Evolutionary conservation across 164 flowering plant genomes (phyloP), one percentile per base, ranked within the genome.

Genomic region (Vitis labrusca): DNA sequence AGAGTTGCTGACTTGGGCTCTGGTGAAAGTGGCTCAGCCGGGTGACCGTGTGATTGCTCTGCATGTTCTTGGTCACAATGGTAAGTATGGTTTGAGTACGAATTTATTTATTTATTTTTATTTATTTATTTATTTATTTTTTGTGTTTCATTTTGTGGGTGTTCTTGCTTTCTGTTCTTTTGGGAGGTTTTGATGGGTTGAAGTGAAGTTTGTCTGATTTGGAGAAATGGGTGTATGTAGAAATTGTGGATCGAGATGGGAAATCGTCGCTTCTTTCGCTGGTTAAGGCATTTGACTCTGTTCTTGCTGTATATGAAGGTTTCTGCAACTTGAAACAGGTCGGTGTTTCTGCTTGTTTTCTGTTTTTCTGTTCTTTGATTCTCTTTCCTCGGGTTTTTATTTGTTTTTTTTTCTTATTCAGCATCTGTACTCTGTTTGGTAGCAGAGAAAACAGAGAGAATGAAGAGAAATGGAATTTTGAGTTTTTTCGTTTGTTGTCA

Each of bases 271-370:
- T 91, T 17, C 76, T 96, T 27, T 85, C 96, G 14, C 85, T 93
- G 30, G 90, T 90, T 59, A 91, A 89, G 71, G 83, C 90, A 0
- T 96, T 96, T 68, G 97, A 96, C 69, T 87, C 92, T 49, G 83
- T 96, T 59, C 92, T 96, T 62, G 86, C 92, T 27, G 97, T 91
- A 17, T 96, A 96, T 68, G 93, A 96, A 87, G 98, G 98, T 9
- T 96, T 93, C 81, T 96, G 99, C 85, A 90, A 88, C 76, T 82
- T 93, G 77, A 96, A 93, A 72, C 98, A 96, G 95, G 99, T 93
- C 63, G 15, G 49, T 15, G 12, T 63, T 50, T 17, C 37, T 32
- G 6, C 3, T 10, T 12, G 7, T 54, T 29, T 65, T 14, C 23
- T 65, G 17, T 13, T 13, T 8, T 56, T 50, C 47, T 12, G 29